A percentile compares a stretch with the other conserved stretches of the same genome.
Evolutionary conservation across 2,329 filamentous ascomycete genomes (phyloP).

Genomic region (Aspergillus vadensis): DNA sequence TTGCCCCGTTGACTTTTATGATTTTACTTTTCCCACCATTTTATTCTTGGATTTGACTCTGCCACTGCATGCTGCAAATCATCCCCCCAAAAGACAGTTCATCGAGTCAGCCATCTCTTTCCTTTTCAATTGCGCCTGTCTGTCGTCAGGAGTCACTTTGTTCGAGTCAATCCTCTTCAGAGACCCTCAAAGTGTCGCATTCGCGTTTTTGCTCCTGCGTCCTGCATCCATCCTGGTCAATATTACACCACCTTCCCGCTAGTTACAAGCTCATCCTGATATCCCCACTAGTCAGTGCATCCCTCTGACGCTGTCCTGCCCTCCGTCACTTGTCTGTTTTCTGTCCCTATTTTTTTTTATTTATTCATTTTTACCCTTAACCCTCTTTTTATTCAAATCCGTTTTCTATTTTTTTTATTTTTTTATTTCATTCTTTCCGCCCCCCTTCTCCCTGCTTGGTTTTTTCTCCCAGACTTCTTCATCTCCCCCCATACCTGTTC

Average conservation of each 20-base stretch:
- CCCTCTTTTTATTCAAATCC: constrained; percentile 15
- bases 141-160: constrained; percentile 14
- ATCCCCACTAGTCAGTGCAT: constrained; percentile 28
- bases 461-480: constrained; percentile 9
- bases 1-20: background rate
- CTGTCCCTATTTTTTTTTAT: constrained; percentile 17
- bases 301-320: constrained; percentile 21
- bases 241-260: constrained; percentile 44
- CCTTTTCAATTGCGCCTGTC: constrained; percentile 3
- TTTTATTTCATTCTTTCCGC: constrained; percentile 17
- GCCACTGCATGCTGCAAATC: constrained; percentile 27
- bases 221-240: constrained; percentile 40
- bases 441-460: constrained; percentile 10
- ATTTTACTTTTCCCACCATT: background rate
- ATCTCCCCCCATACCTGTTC: constrained; percentile 18
- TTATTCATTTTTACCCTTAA: constrained; percentile 15
- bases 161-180: constrained; percentile 20
- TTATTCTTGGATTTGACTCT: background rate
- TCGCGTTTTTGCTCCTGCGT: constrained; percentile 32
- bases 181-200: constrained; percentile 25
- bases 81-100: constrained; percentile 15
- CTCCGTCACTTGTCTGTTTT: constrained; percentile 18
- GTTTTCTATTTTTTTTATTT: constrained; percentile 19
- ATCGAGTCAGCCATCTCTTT: constrained; percentile 4
- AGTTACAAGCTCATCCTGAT: constrained; percentile 39